Percentiles rank a stretch among this genome's conserved stretches.
These are phyloP conservation scores for Hericium erinaceus DNA, from an alignment of 768 basidiomycete species.

Conservation along the genomic window DNA sequence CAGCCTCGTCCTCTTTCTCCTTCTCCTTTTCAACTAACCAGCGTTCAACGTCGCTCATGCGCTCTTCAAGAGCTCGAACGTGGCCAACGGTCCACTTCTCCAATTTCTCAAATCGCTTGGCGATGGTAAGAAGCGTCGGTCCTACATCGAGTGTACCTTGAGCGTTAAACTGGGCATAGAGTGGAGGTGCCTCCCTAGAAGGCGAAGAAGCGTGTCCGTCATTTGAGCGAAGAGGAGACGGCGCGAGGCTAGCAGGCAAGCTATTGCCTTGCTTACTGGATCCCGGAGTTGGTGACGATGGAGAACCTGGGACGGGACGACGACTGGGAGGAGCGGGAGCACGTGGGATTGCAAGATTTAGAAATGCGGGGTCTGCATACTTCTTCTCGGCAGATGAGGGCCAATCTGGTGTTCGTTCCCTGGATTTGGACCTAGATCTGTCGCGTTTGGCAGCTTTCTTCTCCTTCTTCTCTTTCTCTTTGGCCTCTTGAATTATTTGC, in stretches of 20 bases:
- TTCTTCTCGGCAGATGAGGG: slow-evolving; percentile 44
- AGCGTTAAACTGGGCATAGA: slow-evolving; percentile 68
- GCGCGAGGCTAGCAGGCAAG: slow-evolving; percentile 48
- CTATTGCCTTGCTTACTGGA: slow-evolving; percentile 35
- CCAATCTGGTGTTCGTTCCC: slow-evolving; percentile 34
- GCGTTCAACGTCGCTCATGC: slow-evolving; percentile 86
- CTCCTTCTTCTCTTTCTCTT: slow-evolving; percentile 48
- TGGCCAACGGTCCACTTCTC: slow-evolving; percentile 88
- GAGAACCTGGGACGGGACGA: slow-evolving; percentile 40
- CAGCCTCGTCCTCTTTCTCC: slow-evolving; percentile 35
- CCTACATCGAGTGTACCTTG: slow-evolving; percentile 70
- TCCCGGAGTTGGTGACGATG: slow-evolving; percentile 58
- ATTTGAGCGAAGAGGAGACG: slow-evolving; percentile 50
- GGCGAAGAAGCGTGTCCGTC: slow-evolving; percentile 37
- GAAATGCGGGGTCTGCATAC: slow-evolving; percentile 46
- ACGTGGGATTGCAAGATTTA: slow-evolving; percentile 44
- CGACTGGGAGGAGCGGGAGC: slow-evolving; percentile 34
- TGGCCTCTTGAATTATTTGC: slow-evolving; percentile 69
- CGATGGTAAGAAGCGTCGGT: slow-evolving; percentile 64
- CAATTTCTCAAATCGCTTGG: slow-evolving; percentile 78
- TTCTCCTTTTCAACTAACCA: slow-evolving; percentile 84
- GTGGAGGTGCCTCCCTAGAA: slow-evolving; percentile 51
- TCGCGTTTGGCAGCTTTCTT: slow-evolving; percentile 32
- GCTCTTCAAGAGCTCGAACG: slow-evolving; percentile 80
- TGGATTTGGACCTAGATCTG: slow-evolving; percentile 5